These are phyloP conservation scores for Coffea eugenioides DNA, from an alignment of 257 asterid genomes.

Conservation along the genomic window DNA sequence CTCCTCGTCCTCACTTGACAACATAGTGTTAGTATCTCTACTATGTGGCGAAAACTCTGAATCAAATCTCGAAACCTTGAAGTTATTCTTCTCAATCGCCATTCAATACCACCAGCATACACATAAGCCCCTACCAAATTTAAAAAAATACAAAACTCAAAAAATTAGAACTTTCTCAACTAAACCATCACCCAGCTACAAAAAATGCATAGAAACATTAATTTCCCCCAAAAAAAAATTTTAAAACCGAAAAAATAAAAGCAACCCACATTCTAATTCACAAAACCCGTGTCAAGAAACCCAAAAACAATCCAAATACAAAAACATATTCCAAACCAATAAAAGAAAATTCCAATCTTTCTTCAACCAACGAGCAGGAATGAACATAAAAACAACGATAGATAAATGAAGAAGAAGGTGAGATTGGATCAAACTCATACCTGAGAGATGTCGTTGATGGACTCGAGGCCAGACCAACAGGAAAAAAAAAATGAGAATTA, in stretches of 20 bases:
- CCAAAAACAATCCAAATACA: slow-evolving; percentile 6
- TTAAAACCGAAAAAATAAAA: neutral
- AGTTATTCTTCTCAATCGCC: slow-evolving; percentile 94
- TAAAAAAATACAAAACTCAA: slow-evolving; percentile 13
- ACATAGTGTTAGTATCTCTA: slow-evolving; percentile 46
- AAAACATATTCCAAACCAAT: neutral
- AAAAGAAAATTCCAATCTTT: neutral
- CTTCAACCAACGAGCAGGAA: neutral
- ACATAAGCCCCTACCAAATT: slow-evolving; percentile 24
- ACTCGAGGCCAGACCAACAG: neutral
- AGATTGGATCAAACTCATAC: slow-evolving; percentile 22
- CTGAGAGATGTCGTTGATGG: slow-evolving; percentile 8
- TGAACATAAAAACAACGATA: neutral
- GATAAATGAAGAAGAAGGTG: neutral
- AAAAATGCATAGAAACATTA: neutral
- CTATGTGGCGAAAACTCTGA: slow-evolving; percentile 66
- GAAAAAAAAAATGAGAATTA: neutral
- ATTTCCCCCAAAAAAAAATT: neutral
- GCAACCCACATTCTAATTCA: neutral
- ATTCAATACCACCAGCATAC: slow-evolving; percentile 50
- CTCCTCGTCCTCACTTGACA: slow-evolving; percentile 83
- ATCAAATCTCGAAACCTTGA: slow-evolving; percentile 67
- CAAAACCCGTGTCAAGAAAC: slow-evolving; percentile 8
- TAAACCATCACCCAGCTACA: neutral
- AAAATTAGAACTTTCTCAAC: slow-evolving; percentile 13